Conservation (phyloP, 768 basidiomycete species). For the Macrolepiota dolichaula region DNA sequence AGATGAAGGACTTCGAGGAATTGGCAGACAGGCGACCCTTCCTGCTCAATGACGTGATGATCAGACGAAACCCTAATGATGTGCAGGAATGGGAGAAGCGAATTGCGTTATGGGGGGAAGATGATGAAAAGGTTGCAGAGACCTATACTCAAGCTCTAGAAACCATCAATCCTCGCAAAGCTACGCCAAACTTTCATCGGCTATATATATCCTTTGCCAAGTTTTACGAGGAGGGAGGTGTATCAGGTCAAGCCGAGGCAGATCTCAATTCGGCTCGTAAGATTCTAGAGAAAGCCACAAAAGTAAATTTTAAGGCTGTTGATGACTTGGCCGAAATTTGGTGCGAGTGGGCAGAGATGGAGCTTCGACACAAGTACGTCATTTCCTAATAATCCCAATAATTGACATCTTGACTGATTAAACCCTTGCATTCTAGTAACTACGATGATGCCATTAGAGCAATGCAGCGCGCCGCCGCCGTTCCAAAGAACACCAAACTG, state of each 20-base stretch:
- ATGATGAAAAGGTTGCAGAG: conserved; percentile 93
- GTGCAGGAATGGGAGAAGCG: conserved; percentile 99
- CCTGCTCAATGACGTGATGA: conserved; percentile 91
- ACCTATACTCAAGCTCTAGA: conserved; percentile 90
- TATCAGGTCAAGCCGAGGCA: conserved; percentile 69
- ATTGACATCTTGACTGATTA: background rate
- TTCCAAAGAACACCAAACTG: conserved; percentile 87
- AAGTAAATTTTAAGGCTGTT: conserved; percentile 90
- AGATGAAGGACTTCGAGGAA: conserved; percentile 92
- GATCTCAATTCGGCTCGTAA: conserved; percentile 87
- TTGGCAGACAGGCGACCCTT: conserved; percentile 95
- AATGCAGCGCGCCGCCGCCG: conserved; percentile 93
- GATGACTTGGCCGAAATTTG: conserved; percentile 98
- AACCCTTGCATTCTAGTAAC: conserved; percentile 60
- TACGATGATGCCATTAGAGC: conserved; percentile 94
- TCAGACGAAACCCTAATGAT: conserved; percentile 93
- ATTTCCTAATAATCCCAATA: background rate
- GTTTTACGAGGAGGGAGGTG: conserved; percentile 96
- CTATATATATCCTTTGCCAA: conserved; percentile 95
- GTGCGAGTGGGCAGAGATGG: conserved; percentile 99
- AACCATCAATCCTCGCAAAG: conserved; percentile 83
- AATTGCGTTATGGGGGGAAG: conserved; percentile 87
- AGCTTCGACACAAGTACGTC: conserved; percentile 89
- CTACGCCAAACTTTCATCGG: conserved; percentile 86
- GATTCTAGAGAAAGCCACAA: conserved; percentile 89